Base-by-base conservation (phyloP, 129 eudicot species). In the Flaveria trinervia region DNA sequence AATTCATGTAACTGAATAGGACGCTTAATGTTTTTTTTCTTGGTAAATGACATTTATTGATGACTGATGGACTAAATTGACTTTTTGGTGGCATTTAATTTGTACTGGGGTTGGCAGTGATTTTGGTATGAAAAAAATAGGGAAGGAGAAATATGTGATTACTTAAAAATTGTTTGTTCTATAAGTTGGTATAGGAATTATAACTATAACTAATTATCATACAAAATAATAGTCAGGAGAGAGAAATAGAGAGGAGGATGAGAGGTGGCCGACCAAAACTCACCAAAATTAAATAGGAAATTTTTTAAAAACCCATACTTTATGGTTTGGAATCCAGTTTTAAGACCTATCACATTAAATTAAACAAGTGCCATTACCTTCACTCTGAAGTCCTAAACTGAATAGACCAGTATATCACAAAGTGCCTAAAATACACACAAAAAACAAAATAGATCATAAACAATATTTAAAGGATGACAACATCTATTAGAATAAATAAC, bases 61-160 rank as follows among this genome's bases (percentile, higher is more conserved):
- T 28, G 70, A 78, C 14, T 25, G 52, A 39, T 55, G 45, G 33
- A 44, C 36, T 2, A 68, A 68, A 41, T 77, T 11, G 75, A 77
- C 55, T 23, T 62, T 62, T 18, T 4, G 16, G 11, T 62, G 44
- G 43, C 18, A 7, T 62, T 62, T 26, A 30, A 20, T 59, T 59
- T 23, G 65, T 59, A 10, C 7, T 6, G 39, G 39, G 66, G 2
- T 14, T 62, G 68, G 18, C 8, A 62, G 68, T 62, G 44, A 30
- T 30, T 30, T 30, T 30, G 36, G 66, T 60, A 23, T 23, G 66
- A 60, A 60, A 23, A 33, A 11, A 60, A 22, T 23, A 4, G 25
- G 41, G 66, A 26, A 23, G 66, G 66, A 11, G 62, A 55, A 7
- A 55, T 28, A 17, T 18, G 20, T 55, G 25, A 55, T 55, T 55